phyloP scores from a whole-genome alignment of 768 basidiomycete species.

The Suillus americanus region DNA sequence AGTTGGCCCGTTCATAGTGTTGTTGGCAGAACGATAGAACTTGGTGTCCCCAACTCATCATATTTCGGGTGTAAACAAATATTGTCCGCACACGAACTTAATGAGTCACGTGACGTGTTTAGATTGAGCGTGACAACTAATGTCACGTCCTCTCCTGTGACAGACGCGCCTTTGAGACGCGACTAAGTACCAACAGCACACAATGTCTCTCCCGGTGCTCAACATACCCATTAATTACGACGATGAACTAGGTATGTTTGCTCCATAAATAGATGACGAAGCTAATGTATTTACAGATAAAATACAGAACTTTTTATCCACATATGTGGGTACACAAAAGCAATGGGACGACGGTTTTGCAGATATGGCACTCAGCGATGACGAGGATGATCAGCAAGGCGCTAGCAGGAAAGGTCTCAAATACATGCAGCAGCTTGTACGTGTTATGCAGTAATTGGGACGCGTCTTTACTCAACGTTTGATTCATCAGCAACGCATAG shows the following conservation, averaged over 20 bases:
- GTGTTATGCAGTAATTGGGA: slow-evolving; percentile 32
- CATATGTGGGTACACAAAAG: slow-evolving; percentile 62
- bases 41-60: too few relatives aligned
- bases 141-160: slow-evolving; percentile 19
- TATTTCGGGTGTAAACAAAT: too few relatives aligned
- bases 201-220: slow-evolving; percentile 67
- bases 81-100: neutral
- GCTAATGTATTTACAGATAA: slow-evolving; percentile 43
- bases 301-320: slow-evolving; percentile 71
- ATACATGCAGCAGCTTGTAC: slow-evolving; percentile 83
- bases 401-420: slow-evolving; percentile 51
- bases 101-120: neutral
- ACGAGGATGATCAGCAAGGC: slow-evolving; percentile 35
- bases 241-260: slow-evolving; percentile 61
- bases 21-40: too few relatives aligned
- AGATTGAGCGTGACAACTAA: slow-evolving; percentile 1
- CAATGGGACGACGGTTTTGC: slow-evolving; percentile 69
- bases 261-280: neutral
- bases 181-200: slow-evolving; percentile 22
- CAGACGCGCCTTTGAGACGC: slow-evolving; percentile 26
- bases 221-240: slow-evolving; percentile 66
- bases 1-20: too few relatives aligned
- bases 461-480: slow-evolving; percentile 17
- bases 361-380: slow-evolving; percentile 65
- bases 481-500: slow-evolving; percentile 73